Conservation (phyloP, 768 basidiomycete genomes). For the Russula lepida region DNA sequence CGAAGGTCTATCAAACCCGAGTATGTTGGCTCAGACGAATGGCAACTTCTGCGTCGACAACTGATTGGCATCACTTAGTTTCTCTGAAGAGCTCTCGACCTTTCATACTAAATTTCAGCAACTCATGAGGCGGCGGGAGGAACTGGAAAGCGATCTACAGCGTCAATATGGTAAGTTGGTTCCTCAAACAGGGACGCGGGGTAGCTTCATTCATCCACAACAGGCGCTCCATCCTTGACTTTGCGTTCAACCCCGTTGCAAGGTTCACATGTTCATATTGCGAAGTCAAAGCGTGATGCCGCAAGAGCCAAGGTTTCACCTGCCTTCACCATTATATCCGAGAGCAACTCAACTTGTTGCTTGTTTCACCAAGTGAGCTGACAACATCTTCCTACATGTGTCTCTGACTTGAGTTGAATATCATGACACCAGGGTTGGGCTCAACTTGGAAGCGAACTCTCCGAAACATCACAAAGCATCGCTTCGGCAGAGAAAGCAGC, state of each 20-base stretch:
- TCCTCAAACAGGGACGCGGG: background rate
- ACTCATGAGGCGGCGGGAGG: slow-evolving; percentile 39
- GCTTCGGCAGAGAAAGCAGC: slow-evolving; percentile 58
- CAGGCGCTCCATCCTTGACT: slow-evolving; percentile 66
- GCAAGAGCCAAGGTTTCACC: slow-evolving; percentile 37
- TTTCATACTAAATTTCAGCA: slow-evolving; percentile 43
- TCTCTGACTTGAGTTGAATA: background rate
- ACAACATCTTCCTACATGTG: background rate
- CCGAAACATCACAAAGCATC: slow-evolving; percentile 48
- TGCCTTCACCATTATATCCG: slow-evolving; percentile 50
- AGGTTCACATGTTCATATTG: slow-evolving; percentile 70
- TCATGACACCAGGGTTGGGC: slow-evolving; percentile 54
- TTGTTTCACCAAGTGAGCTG: slow-evolving; percentile 55
- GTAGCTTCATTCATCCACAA: background rate
- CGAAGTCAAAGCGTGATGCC: slow-evolving; percentile 55
- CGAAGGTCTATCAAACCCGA: slow-evolving; percentile 60
- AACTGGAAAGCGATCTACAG: slow-evolving; percentile 50
- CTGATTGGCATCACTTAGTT: slow-evolving; percentile 34
- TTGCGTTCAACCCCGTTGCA: slow-evolving; percentile 58
- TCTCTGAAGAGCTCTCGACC: slow-evolving; percentile 42
- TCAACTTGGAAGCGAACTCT: slow-evolving; percentile 57
- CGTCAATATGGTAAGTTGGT: slow-evolving; percentile 40
- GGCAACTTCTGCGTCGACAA: background rate
- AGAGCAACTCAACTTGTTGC: slow-evolving; percentile 55
- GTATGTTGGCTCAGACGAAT: slow-evolving; percentile 32